Evolutionary conservation across 371 early-diverging fungal genomes (phyloP).

Genomic region (Mortierella sp.): DNA sequence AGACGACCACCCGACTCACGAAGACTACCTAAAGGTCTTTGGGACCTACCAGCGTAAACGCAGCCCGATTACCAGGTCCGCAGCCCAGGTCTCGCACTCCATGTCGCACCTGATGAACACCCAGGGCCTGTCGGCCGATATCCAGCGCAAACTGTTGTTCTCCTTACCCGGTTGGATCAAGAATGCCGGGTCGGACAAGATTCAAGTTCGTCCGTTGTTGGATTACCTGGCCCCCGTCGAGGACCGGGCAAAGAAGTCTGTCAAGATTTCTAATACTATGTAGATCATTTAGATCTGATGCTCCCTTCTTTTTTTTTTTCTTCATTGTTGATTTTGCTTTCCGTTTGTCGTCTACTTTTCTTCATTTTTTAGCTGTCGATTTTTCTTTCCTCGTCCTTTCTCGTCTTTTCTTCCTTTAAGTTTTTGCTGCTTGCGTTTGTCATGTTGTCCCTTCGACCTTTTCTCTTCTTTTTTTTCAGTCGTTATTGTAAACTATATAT

Average conservation of each 20-base stretch:
- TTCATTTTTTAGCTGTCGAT: neutral
- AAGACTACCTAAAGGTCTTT: constrained; percentile 24
- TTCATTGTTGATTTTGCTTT: neutral
- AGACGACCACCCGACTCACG: constrained; percentile 12
- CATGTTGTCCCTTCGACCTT: too few species aligned
- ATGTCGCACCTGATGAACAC: constrained; percentile 33
- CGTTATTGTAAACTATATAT: neutral
- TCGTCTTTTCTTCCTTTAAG: neutral
- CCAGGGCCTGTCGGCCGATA: constrained; percentile 29
- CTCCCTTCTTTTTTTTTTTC: neutral
- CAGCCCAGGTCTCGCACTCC: constrained; percentile 13
- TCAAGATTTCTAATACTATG: constrained; percentile 3
- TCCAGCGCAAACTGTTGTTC: constrained; percentile 39
- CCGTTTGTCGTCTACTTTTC: neutral
- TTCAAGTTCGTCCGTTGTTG: constrained; percentile 36
- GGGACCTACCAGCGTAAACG: constrained; percentile 19
- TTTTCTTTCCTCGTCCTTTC: neutral
- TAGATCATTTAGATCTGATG: neutral
- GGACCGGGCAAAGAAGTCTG: constrained; percentile 25
- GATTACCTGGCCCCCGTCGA: constrained; percentile 26
- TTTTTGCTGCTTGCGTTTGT: too few species aligned
- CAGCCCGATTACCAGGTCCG: constrained; percentile 9
- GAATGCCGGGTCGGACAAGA: constrained; percentile 21
- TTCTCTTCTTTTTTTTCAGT: neutral
- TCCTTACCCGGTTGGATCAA: constrained; percentile 32